A percentile compares a stretch with the other conserved stretches of the same genome.
phyloP scores from a whole-genome alignment of 768 basidiomycete species.

The Lentinula boryana region DNA sequence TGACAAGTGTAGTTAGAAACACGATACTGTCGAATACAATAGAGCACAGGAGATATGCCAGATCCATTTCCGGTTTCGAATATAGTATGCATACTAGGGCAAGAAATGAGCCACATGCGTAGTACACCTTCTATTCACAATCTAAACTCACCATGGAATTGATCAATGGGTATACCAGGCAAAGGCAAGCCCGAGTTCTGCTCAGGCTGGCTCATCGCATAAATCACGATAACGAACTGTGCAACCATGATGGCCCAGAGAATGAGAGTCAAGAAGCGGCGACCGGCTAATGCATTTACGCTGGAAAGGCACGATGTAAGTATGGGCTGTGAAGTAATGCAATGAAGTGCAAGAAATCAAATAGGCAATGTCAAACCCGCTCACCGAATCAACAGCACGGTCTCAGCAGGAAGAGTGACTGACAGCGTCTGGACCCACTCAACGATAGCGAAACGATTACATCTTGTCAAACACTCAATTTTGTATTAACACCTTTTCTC shows the following conservation, averaged over 20 bases:
- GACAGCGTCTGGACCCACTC: constrained; percentile 23
- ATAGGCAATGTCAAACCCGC: neutral
- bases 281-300: constrained; percentile 16
- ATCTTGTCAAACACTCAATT: constrained; percentile 10
- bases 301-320: constrained; percentile 5
- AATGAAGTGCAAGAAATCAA: neutral
- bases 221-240: constrained; percentile 20
- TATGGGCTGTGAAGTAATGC: neutral
- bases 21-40: constrained; percentile 22
- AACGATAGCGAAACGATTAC: constrained; percentile 22
- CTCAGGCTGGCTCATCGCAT: constrained; percentile 20
- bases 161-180: constrained; percentile 2
- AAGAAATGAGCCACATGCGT: neutral
- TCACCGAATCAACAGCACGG: constrained; percentile 20
- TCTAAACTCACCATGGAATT: constrained; percentile 4
- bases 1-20: constrained; percentile 16
- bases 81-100: constrained; percentile 3
- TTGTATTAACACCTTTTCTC: neutral
- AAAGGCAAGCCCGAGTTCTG: constrained; percentile 11
- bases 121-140: neutral
- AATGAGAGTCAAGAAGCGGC: constrained; percentile 9
- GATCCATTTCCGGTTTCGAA: constrained; percentile 14
- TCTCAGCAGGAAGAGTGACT: constrained; percentile 20
- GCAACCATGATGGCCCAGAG: constrained; percentile 15
- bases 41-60: constrained; percentile 18